Evolutionary conservation across 2,329 filamentous ascomycete species (phyloP).

Genomic region (Coleophoma eucalyptorum): DNA sequence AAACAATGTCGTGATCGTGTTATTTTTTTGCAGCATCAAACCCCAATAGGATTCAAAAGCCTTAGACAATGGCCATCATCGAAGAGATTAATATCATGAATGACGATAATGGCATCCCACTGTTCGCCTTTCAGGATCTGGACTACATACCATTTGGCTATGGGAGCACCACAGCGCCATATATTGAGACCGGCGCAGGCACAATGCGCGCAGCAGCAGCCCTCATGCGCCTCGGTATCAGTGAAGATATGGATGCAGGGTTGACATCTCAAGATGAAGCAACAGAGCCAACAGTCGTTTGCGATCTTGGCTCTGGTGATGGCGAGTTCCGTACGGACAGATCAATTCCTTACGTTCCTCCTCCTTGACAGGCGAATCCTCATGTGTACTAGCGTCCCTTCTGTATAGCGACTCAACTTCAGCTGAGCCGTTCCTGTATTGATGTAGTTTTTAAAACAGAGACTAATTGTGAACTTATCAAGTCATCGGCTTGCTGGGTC

Average conservation of each 20-base stretch:
- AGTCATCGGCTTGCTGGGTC: slow-evolving; percentile 14
- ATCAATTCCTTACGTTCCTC: not conserved
- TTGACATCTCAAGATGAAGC: not conserved
- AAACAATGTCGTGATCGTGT: too few relatives aligned
- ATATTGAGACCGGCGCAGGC: slow-evolving; percentile 14
- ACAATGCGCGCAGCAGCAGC: slow-evolving; percentile 19
- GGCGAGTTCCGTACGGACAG: slow-evolving; percentile 15
- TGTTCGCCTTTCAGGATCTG: slow-evolving; percentile 25
- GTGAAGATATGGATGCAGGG: not conserved
- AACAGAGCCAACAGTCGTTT: slow-evolving; percentile 9
- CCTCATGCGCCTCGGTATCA: slow-evolving; percentile 13
- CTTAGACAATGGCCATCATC: too few relatives aligned
- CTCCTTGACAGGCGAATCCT: not conserved
- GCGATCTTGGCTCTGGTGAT: slow-evolving; percentile 18
- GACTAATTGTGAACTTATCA: slow-evolving; percentile 3
- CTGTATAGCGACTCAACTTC: too few relatives aligned
- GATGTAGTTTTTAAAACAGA: not conserved
- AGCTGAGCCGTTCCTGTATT: too few relatives aligned
- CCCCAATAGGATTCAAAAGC: too few relatives aligned
- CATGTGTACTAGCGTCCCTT: not conserved
- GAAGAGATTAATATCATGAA: slow-evolving; percentile 9
- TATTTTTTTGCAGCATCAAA: too few relatives aligned
- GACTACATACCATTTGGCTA: slow-evolving; percentile 19
- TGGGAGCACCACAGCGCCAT: slow-evolving; percentile 11
- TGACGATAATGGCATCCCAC: slow-evolving; percentile 11